A percentile compares a stretch with the other conserved stretches of the same genome.
phyloP scores from a whole-genome alignment of 305 asterid species.

The Nicotiana rustica region DNA sequence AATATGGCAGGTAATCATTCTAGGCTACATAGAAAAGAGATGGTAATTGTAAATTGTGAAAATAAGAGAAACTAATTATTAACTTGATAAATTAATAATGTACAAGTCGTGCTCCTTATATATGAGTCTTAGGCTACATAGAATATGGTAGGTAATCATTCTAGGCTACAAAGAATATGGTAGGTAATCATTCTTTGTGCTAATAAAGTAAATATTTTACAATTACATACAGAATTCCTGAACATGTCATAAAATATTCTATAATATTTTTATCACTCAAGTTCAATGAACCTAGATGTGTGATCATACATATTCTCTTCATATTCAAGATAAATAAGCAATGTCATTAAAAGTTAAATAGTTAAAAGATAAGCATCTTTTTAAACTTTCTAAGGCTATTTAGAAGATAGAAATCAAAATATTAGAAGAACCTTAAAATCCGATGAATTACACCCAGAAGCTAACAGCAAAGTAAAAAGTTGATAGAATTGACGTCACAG shows the following conservation, averaged over 20 bases:
- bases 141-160: too few relatives aligned
- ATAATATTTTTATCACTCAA: neutral
- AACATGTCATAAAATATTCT: neutral
- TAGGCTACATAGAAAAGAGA: neutral
- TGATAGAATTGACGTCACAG: neutral
- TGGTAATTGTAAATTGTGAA: neutral
- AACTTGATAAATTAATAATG: neutral
- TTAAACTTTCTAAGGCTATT: neutral
- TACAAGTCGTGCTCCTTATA: neutral
- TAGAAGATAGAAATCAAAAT: neutral
- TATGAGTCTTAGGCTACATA: neutral
- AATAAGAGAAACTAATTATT: neutral
- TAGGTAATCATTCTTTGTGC: conserved; percentile 8
- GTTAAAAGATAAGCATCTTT: neutral
- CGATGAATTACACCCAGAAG: neutral
- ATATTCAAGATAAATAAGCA: conserved; percentile 3
- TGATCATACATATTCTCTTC: neutral
- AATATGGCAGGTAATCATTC: too few relatives aligned
- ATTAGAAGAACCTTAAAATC: neutral
- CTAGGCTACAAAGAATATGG: neutral
- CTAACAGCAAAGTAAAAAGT: neutral
- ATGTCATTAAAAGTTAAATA: neutral
- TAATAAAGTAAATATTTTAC: neutral
- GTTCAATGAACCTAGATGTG: neutral
- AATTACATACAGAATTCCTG: neutral